Evolutionary conservation across 2,329 filamentous ascomycete species (phyloP), one percentile per base, ranked within the genome.

Genomic region (Bimuria novae-zelandiae): DNA sequence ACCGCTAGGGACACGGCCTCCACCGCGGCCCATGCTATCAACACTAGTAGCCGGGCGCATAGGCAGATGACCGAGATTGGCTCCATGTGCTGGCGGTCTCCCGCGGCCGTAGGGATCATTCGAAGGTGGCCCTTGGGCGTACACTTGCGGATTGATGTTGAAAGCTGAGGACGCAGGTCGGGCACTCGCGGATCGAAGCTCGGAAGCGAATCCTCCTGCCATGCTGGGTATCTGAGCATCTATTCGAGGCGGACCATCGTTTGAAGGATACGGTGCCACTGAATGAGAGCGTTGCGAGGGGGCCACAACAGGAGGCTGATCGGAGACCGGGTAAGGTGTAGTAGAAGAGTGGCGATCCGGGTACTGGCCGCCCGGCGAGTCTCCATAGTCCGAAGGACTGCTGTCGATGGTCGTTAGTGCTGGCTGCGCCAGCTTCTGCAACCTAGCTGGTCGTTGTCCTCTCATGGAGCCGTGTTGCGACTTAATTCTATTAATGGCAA

Each of bases 401-500:
- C 60, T 66, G 49, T 75, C 77, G 51, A 76, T 76, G 30, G 70
- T 66, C 25, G 77, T 74, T 48, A 80, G 67, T 7, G 70, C 43
- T 35, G 71, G 65, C 29, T 59, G 68, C 7, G 71, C 61, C 5
- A 69, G 57, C 47, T 76, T 68, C 49, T 73, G 71, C 45, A 80
- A 70, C 47, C 78, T 71, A 16, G 76, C 72, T 25, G 79, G 79
- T 43, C 78, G 70, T 44, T 75, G 72, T 6, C 78, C 78, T 29
- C 77, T 73, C 75, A 79, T 80, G 1, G 80, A 82, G 12, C 79
- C 80, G 58, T 82, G 77, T 55, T 77, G 73, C 1, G 78, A 80
- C 58, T 77, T 96, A 78, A 99, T 97, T 48, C 89, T 85, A 45
- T 85, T 88, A 60, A 99, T 85, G 0, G 94, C 92, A 36, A 95